Evolutionary conservation across 768 basidiomycete species (phyloP), one percentile per base, ranked within the genome.

Genomic region (Mycena amicta): DNA sequence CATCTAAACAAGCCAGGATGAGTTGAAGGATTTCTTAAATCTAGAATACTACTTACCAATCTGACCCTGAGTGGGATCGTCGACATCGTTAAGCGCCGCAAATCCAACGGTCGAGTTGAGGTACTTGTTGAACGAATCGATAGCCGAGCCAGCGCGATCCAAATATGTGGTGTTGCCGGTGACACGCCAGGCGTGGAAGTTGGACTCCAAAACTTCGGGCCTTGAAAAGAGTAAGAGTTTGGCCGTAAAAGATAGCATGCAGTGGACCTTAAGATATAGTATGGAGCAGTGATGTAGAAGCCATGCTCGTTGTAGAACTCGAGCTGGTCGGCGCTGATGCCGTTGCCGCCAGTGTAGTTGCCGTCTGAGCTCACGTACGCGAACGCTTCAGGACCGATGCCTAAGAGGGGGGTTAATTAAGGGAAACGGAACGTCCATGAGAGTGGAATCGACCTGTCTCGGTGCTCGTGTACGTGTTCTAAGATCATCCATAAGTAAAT

Each of bases 141-240:
- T 71, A 12, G 87, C 88, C 29, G 73, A 75, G 5, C 75, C 80
- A 3, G 90, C 89, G 25, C 84, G 80, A 49, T 88, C 74, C 43
- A 85, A 76, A 68, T 90, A 91, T 63, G 87, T 88, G 5, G 71
- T 69, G 64, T 90, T 74, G 1, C 90, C 90, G 2, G 89, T 90
- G 18, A 77, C 82, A 23, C 90, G 83, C 79, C 79, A 92, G 0
- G 89, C 90, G 56, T 90, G 89, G 75, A 92, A 91, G 75, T 91
- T 90, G 51, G 85, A 87, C 70, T 92, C 89, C 18, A 91, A 80
- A 23, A 91, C 88, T 55, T n/a, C n/a, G n/a, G n/a, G n/a, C n/a
- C n/a, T n/a, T n/a, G n/a, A n/a, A n/a, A n/a, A n/a, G n/a, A n/a
- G n/a, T n/a, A n/a, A n/a, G n/a, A n/a, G n/a, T n/a, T n/a, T n/a